phyloP scores from a whole-genome alignment of 2,329 filamentous ascomycete species.

The Zymoseptoria brevis region DNA sequence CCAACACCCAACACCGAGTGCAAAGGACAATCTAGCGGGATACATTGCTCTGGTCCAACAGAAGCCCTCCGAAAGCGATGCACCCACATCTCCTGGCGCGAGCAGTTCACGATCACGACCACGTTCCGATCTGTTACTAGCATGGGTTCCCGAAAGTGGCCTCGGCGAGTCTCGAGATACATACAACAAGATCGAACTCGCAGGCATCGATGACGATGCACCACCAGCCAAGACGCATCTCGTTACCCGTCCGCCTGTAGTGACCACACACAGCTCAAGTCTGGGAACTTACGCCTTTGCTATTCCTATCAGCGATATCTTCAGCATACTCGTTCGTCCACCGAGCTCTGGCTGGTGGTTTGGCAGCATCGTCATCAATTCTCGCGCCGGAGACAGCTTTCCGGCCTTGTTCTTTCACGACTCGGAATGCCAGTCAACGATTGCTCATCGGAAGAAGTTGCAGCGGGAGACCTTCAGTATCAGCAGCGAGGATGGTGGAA shows the following conservation, averaged over 20 bases:
- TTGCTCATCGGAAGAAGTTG: constrained; percentile 82
- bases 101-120: constrained; percentile 33
- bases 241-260: constrained; percentile 82
- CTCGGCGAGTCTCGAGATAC: constrained; percentile 72
- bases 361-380: constrained; percentile 89
- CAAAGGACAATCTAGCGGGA: constrained; percentile 91
- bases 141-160: constrained; percentile 86
- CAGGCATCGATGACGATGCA: constrained; percentile 68
- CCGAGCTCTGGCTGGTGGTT: constrained; percentile 98
- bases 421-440: constrained; percentile 90
- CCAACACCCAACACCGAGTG: constrained; percentile 83
- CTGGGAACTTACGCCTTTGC: constrained; percentile 83
- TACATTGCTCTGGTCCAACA: constrained; percentile 92
- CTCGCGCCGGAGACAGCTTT: constrained; percentile 81
- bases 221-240: constrained; percentile 81
- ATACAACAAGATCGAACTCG: constrained; percentile 92
- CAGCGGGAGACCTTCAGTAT: constrained; percentile 74
- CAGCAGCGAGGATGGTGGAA: constrained; percentile 52
- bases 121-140: constrained; percentile 70
- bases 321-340: constrained; percentile 80
- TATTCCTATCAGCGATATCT: constrained; percentile 81
- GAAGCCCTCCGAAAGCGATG: constrained; percentile 46
- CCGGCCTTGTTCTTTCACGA: constrained; percentile 97
- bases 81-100: constrained; percentile 7
- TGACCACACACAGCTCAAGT: constrained; percentile 63